Conservation (phyloP, 108 stramenopile genomes). For the Stephanodiscus triporus region DNA sequence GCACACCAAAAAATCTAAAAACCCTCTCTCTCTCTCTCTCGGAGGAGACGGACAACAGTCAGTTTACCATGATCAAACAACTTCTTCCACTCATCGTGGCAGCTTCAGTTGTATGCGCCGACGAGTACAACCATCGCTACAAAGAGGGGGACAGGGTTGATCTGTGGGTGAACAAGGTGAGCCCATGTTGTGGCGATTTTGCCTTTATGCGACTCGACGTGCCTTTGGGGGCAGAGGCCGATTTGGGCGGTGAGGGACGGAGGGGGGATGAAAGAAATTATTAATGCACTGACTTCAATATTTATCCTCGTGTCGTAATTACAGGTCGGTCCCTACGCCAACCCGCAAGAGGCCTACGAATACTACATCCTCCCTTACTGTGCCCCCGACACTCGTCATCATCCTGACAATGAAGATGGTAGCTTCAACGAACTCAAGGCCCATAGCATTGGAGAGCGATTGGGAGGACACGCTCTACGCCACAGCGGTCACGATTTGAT, state of each 20-base stretch:
- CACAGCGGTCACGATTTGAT: slow-evolving; percentile 85
- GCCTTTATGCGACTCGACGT: neutral
- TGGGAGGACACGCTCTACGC: slow-evolving; percentile 83
- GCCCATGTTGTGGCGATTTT: slow-evolving; percentile 9
- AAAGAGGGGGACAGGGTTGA: slow-evolving; percentile 84
- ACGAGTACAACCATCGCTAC: slow-evolving; percentile 71
- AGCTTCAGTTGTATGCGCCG: slow-evolving; percentile 10
- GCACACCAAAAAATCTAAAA: no score
- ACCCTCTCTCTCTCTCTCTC: no score
- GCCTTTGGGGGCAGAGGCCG: neutral
- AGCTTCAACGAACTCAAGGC: slow-evolving; percentile 86
- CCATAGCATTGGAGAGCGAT: slow-evolving; percentile 76
- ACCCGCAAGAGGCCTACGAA: slow-evolving; percentile 98
- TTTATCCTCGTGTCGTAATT: neutral
- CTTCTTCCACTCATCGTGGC: neutral
- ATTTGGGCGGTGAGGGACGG: neutral
- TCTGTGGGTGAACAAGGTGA: slow-evolving; percentile 95
- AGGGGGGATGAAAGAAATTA: neutral
- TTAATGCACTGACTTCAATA: neutral
- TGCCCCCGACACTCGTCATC: slow-evolving; percentile 88
- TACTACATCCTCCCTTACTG: slow-evolving; percentile 98
- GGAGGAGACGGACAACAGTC: no score
- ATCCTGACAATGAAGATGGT: slow-evolving; percentile 62
- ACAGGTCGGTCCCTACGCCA: slow-evolving; percentile 97
- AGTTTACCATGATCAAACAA: slow-evolving; percentile 1